A percentile compares a stretch with the other conserved stretches of the same genome.
Conservation (phyloP, 805 yeast species). For the Barnettozyma botsteinii region DNA sequence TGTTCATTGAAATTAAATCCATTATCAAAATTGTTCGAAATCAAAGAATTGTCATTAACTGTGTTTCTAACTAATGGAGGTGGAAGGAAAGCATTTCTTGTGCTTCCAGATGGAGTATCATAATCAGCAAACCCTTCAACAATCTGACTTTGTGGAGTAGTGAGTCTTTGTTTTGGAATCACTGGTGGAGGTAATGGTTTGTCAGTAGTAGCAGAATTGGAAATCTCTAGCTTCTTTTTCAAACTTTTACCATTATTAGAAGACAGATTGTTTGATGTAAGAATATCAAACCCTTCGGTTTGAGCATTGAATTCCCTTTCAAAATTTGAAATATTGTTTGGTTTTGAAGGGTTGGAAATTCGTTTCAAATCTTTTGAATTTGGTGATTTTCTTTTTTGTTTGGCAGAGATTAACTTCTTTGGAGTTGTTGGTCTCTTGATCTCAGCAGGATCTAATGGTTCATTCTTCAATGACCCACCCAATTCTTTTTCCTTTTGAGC, state of each 20-base stretch:
- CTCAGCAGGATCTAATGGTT: neutral
- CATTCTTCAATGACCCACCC: slow-evolving; percentile 10
- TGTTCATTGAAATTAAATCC: neutral
- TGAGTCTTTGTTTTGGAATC: slow-evolving; percentile 18
- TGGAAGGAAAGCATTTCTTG: slow-evolving; percentile 8
- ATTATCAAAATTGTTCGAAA: slow-evolving; percentile 4
- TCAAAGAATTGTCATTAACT: slow-evolving; percentile 17
- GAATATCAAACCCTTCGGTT: neutral
- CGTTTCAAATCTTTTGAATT: slow-evolving; percentile 14
- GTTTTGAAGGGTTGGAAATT: slow-evolving; percentile 21
- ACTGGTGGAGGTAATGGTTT: slow-evolving; percentile 19
- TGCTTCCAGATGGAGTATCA: slow-evolving; percentile 1
- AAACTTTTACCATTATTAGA: slow-evolving; percentile 5
- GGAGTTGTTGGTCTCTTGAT: neutral
- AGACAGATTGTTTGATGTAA: neutral
- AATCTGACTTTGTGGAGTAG: slow-evolving; percentile 19
- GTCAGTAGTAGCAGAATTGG: neutral
- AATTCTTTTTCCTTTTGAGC: slow-evolving; percentile 13
- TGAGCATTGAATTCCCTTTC: slow-evolving; percentile 11
- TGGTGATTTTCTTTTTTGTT: slow-evolving; percentile 6
- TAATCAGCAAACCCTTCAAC: slow-evolving; percentile 4
- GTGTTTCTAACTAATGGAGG: slow-evolving; percentile 17
- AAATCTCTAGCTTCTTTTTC: slow-evolving; percentile 1
- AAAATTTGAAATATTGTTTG: slow-evolving; percentile 15
- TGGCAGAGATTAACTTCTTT: slow-evolving; percentile 4